phyloP scores from a whole-genome alignment of 2,329 filamentous ascomycete species.

The Colletotrichum endophyticum region DNA sequence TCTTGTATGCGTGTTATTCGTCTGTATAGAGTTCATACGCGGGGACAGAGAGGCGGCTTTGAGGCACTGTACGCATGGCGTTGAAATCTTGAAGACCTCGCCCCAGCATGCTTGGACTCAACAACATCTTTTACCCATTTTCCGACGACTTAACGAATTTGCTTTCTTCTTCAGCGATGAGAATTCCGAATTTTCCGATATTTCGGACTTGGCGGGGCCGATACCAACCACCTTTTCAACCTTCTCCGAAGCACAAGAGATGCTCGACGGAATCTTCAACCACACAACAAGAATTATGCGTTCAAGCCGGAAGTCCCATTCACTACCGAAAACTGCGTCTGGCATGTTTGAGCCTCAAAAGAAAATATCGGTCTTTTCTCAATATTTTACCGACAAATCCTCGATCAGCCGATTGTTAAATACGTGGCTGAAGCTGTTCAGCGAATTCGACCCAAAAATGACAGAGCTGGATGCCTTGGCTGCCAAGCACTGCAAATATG shows the following conservation, averaged over 20 bases:
- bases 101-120: slow-evolving; percentile 2
- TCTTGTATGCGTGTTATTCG: slow-evolving; percentile 54
- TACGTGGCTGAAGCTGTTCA: not conserved
- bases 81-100: not conserved
- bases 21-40: slow-evolving; percentile 58
- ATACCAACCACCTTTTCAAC: not conserved
- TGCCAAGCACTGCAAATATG: slow-evolving; percentile 15
- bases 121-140: slow-evolving; percentile 6
- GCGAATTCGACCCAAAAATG: not conserved
- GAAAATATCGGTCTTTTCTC: not conserved
- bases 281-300: not conserved
- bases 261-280: not conserved
- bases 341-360: not conserved
- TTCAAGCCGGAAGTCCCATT: not conserved
- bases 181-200: slow-evolving; percentile 18
- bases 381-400: not conserved
- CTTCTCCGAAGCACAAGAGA: not conserved
- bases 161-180: slow-evolving; percentile 5
- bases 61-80: slow-evolving; percentile 11
- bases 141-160: not conserved
- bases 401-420: not conserved
- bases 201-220: slow-evolving; percentile 4
- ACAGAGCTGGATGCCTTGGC: not conserved
- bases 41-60: not conserved
- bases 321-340: not conserved